Evolutionary conservation across 2,329 filamentous ascomycete genomes (phyloP), one percentile per base, ranked within the genome.

Genomic region (Apiospora koreana): DNA sequence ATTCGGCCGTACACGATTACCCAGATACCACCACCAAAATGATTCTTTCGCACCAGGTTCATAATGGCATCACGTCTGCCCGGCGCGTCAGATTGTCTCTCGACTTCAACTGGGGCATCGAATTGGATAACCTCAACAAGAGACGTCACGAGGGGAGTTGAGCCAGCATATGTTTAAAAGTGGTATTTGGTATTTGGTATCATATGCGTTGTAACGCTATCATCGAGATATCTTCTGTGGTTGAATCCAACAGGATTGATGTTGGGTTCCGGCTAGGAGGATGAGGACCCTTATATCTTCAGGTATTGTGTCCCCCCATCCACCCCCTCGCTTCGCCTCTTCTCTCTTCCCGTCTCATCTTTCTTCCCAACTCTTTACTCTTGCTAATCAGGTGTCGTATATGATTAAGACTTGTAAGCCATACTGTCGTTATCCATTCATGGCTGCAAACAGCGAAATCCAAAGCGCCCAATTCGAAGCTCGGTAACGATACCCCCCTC

Each of bases 321-420:
- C 31, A 38, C 18, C 28, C 31, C 50, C n/a, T n/a, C 35, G 35
- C 25, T 3, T 14, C 50, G 14, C 16, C 50, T 50, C 48, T 50
- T 28, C 46, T 23, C 46, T 45, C 10, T 23, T 23, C 8, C 21
- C 45, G 21, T 2, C 45, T 46, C 46, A 12, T 48, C 46, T 41
- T n/a, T n/a, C n/a, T 41, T 12, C 38, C 38, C 38, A 41, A 12
- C 3, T 41, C 38, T 41, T 41, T 41, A 8, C 38, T 58, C 50
- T n/a, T 62, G 28, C 31, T 62, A 62, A 62, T 62, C 31, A 62
- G 31, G 54, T 62, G 10, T 62, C 50, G 50, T 58, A 35, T 62
- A 62, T 62, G 54, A 62, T 62, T 62, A 62, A 38, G 54, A 62
- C 54, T 62, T 62, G 38, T 62, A 62, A 62, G 54, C 54, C 28